These are phyloP conservation scores for Amauroascus verrucosus DNA, from an alignment of 2,329 filamentous ascomycete species.

Conservation along the genomic window DNA sequence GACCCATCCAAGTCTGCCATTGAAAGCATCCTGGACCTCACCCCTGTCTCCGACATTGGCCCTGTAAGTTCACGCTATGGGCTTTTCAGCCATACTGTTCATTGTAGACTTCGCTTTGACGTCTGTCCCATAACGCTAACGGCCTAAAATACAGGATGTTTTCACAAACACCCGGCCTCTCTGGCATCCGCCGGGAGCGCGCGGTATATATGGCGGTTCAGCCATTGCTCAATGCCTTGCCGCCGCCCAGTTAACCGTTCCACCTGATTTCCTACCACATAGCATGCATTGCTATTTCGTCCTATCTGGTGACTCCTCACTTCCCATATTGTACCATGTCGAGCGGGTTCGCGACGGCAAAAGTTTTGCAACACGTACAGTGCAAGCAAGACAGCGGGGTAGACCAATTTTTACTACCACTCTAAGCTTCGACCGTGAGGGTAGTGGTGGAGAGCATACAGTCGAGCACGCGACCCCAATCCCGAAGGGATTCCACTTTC, in stretches of 20 bases:
- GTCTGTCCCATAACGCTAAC: neutral
- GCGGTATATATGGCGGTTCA: conserved; percentile 86
- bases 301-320: conserved; percentile 70
- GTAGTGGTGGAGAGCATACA: conserved; percentile 40
- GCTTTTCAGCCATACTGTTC: neutral
- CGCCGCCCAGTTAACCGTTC: conserved; percentile 80
- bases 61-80: conserved; percentile 45
- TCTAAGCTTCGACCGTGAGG: conserved; percentile 68
- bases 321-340: conserved; percentile 89
- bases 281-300: conserved; percentile 99
- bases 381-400: conserved; percentile 86
- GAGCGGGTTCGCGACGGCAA: conserved; percentile 85
- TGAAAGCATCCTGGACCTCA: conserved; percentile 80
- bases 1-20: conserved; percentile 67
- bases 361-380: conserved; percentile 82
- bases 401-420: conserved; percentile 92
- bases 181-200: conserved; percentile 85
- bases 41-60: conserved; percentile 51
- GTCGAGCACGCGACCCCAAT: conserved; percentile 58
- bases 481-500: conserved; percentile 41
- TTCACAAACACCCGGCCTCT: conserved; percentile 89
- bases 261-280: conserved; percentile 68
- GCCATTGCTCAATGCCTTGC: conserved; percentile 87
- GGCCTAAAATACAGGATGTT: conserved; percentile 51
- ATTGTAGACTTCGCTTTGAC: neutral